Evolutionary conservation across 2,329 filamentous ascomycete species (phyloP).

Genomic region (Aspergillus sp.): DNA sequence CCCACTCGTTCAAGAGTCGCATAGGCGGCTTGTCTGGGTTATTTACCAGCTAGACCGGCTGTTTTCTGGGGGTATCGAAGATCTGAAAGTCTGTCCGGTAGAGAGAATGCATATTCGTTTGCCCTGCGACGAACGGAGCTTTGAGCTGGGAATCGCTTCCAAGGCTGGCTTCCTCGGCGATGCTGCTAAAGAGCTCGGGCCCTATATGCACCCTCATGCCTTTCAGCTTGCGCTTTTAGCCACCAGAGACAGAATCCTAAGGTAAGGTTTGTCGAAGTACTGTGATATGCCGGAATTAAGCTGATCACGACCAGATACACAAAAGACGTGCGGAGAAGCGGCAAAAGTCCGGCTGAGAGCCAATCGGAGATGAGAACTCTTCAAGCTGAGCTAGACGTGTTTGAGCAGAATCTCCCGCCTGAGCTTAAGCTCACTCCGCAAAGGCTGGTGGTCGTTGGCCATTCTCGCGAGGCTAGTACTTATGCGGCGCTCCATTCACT

Average conservation of each 20-base stretch:
- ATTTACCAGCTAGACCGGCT: conserved; percentile 4
- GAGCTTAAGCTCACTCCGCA: conserved; percentile 4
- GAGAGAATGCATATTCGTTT: conserved; percentile 8
- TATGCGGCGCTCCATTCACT: conserved; percentile 7
- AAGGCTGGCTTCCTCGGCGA: conserved; percentile 1
- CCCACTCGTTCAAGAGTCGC: conserved; percentile 5
- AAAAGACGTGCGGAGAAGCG: conserved; percentile 1
- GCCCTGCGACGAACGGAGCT: conserved; percentile 9
- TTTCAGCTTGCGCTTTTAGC: conserved; percentile 3
- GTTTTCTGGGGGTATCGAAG: conserved; percentile 3
- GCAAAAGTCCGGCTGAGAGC: background rate
- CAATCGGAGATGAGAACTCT: background rate
- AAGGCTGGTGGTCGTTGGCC: background rate
- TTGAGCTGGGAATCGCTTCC: background rate
- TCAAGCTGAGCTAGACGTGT: conserved; percentile 1
- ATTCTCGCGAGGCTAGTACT: background rate
- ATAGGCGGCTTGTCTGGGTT: conserved; percentile 3
- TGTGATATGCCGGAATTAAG: background rate
- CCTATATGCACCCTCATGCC: conserved; percentile 1
- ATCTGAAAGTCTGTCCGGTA: background rate
- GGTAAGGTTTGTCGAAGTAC: background rate
- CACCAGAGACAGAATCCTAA: background rate
- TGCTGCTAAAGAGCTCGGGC: background rate
- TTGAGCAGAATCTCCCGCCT: background rate
- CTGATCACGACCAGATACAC: conserved; percentile 2